Evolutionary conservation across 1,284 basidiomycete genomes (phyloP), one percentile per base, ranked within the genome.

Genomic region (Ustilago sp.): DNA sequence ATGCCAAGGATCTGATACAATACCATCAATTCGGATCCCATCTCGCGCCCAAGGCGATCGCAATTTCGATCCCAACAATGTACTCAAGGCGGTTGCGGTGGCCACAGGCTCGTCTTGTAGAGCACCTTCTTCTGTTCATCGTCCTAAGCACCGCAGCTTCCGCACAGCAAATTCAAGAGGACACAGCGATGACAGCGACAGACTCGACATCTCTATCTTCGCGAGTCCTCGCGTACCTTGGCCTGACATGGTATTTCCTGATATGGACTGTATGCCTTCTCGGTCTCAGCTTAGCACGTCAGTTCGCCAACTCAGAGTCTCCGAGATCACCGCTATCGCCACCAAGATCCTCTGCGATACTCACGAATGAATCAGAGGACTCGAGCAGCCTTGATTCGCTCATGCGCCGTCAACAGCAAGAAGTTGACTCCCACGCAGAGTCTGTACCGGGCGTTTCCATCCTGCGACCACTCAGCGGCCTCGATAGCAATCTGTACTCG

Each of bases 211-310:
- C 54, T 7, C 38, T 36, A 19, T 13, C 51, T 11, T 17, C 54
- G 4, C 43, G 52, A 1, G 36, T 50, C 1, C 19, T 70, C 5
- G 72, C 72, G 2, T 53, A 62, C 12, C 41, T 71, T 5, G 65
- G 59, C 36, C 79, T 93, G 19, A 87, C 87, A 15, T 94, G 94
- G 91, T 98, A 94, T 85, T 68, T 86, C 4, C 83, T 89, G 36
- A 84, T 97, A 53, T 95, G 93, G 92, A 86, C 88, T 7, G 85
- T 98, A 34, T 90, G 92, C 43, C 85, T 94, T 0, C 82, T 95
- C 12, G 95, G 95, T 7, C 93, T 93, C 80, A 84, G 88, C 53
- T 89, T 75, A 4, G 52, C 66, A 0, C 54, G 54, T 8, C 50
- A 58, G 19, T 54, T 59, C 39, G 67, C 54, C 50, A 47, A 54